Base-by-base conservation (phyloP, 768 basidiomycete genomes). In the Tephrocybe sp. region DNA sequence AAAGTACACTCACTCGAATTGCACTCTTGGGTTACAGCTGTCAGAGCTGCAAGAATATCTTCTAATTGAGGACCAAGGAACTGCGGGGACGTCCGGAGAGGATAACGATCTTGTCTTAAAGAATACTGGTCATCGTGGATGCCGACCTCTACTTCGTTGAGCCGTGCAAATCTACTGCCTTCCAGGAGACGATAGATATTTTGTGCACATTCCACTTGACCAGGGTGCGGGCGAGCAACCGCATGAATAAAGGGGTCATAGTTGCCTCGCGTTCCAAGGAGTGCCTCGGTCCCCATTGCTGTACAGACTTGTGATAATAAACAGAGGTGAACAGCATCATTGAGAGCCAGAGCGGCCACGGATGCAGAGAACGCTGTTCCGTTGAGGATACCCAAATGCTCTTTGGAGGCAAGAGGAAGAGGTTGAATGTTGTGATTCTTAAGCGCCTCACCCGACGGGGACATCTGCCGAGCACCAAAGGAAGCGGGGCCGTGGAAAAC, bases 61-160 rank as follows among this genome's bases (percentile, higher is more conserved):
- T 89, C 87, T 34, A 90, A 72, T 60, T 89, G 86, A 24, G 89
- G 90, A 10, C 90, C 90, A 39, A 91, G 69, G 68, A 86, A 92
- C 64, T 92, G 88, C 34, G 87, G 83, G 0, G 86, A 72, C 2
- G 86, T 88, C 32, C 86, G 78, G 41, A 87, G 71, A 12, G 86
- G 77, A 64, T 82, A 82, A 9, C 90, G 79, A 62, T 91, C 90
- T 66, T 92, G 90, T 40, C 88, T 76, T 38, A 92, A 72, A 32
- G 79, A 73, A 44, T 87, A 85, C 45, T 79, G 76, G 55, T 90
- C 89, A 17, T 86, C 77, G 43, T 80, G 73, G 25, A 90, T 76
- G 44, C 69, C 73, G 37, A 84, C 78, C 59, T 91, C 86, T 53
- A 80, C 78, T 60, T 89, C 86, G 42, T 81, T 71, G 18, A 73